Evolutionary conservation across 306 rosid genomes (phyloP).

Genomic region (Sphenostylis stenocarpa): DNA sequence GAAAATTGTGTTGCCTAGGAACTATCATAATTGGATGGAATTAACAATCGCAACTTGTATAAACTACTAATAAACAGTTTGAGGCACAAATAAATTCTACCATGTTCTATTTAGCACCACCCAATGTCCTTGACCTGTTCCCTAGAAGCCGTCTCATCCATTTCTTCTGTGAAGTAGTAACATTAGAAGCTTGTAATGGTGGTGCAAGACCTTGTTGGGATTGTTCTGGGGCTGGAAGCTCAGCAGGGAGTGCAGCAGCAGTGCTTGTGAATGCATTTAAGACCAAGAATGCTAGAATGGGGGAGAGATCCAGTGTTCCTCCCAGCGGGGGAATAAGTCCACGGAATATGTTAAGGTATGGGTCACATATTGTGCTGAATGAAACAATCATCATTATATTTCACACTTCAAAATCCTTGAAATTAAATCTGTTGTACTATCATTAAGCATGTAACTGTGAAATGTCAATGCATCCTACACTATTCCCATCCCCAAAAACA

Average conservation of each 20-base stretch:
- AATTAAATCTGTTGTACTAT: neutral
- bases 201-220: constrained; percentile 39
- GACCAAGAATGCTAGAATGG: constrained; percentile 84
- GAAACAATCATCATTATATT: constrained; percentile 26
- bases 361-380: constrained; percentile 90
- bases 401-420: neutral
- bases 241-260: constrained; percentile 97
- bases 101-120: constrained; percentile 31
- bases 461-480: neutral
- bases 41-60: constrained; percentile 22
- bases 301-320: constrained; percentile 92
- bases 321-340: constrained; percentile 93
- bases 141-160: constrained; percentile 84
- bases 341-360: constrained; percentile 95
- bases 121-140: constrained; percentile 45
- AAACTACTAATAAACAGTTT: constrained; percentile 12
- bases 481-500: neutral
- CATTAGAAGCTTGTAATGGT: constrained; percentile 25
- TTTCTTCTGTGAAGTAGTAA: constrained; percentile 67
- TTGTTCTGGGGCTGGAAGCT: constrained; percentile 63
- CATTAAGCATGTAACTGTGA: neutral
- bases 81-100: constrained; percentile 25
- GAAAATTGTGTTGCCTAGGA: constrained; percentile 39
- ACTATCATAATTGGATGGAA: constrained; percentile 23
- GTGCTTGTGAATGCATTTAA: constrained; percentile 90